Evolutionary conservation across 768 basidiomycete genomes (phyloP).

Genomic region (Tulasnella sp.): DNA sequence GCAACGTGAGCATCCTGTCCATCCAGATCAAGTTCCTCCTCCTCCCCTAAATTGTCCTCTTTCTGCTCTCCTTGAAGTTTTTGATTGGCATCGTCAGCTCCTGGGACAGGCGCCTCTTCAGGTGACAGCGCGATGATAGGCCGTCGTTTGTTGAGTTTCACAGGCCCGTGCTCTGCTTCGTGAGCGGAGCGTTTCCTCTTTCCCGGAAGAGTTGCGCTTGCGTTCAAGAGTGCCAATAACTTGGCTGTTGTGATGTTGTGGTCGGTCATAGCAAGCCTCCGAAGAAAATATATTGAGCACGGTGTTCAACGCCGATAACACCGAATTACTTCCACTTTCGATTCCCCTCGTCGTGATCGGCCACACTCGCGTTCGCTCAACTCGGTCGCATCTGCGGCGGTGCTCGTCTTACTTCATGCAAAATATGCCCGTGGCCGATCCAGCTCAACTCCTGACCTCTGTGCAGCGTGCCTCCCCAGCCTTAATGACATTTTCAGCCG

Average conservation of each 20-base stretch:
- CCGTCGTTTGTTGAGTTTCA: conserved; percentile 46
- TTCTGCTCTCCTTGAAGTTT: conserved; percentile 11
- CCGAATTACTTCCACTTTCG: background rate
- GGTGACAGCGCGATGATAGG: conserved; percentile 5
- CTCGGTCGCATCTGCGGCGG: no score
- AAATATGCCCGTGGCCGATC: no score
- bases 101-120: conserved; percentile 7
- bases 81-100: background rate
- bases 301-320: background rate
- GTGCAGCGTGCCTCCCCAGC: no score
- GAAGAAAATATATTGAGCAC: background rate
- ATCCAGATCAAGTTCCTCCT: conserved; percentile 8
- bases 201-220: conserved; percentile 63
- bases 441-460: no score
- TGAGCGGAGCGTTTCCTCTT: conserved; percentile 38
- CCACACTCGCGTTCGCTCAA: no score
- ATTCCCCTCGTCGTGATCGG: no score
- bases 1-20: background rate
- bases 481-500: no score
- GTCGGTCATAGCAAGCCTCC: conserved; percentile 7
- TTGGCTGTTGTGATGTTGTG: conserved; percentile 49
- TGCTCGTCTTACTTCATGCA: no score
- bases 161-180: conserved; percentile 24
- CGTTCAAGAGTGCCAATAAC: conserved; percentile 80
- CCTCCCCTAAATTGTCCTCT: conserved; percentile 18